phyloP scores from a whole-genome alignment of 257 asterid species.

The Nyctanthes arbortristis region DNA sequence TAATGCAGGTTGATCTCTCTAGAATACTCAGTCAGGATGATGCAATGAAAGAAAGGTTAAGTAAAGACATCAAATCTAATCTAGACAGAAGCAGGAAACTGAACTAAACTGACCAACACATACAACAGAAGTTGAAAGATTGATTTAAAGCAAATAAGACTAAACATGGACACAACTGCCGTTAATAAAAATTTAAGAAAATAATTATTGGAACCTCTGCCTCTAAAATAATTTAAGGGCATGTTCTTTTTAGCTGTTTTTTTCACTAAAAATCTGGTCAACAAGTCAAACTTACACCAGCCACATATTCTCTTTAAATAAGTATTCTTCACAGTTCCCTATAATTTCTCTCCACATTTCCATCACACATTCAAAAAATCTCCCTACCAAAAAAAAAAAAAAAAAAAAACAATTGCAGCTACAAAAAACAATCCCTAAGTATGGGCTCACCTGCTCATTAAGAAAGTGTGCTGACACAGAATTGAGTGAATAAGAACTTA shows the following conservation, averaged over 20 bases:
- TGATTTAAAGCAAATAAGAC: slow-evolving; percentile 6
- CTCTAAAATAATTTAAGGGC: slow-evolving; percentile 4
- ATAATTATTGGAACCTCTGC: background rate
- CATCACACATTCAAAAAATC: too few relatives aligned
- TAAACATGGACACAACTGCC: slow-evolving; percentile 7
- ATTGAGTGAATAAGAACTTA: slow-evolving; percentile 93
- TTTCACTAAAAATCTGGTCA: too few relatives aligned
- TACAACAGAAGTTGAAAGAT: slow-evolving; percentile 1
- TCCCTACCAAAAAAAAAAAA: too few relatives aligned
- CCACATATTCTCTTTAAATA: too few relatives aligned
- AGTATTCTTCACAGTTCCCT: too few relatives aligned
- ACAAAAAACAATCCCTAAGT: slow-evolving; percentile 4
- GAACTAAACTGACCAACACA: background rate
- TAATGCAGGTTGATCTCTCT: background rate
- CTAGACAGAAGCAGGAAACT: background rate
- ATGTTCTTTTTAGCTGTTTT: too few relatives aligned
- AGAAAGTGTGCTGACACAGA: slow-evolving; percentile 98
- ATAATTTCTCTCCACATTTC: too few relatives aligned
- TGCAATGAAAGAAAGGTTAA: slow-evolving; percentile 17
- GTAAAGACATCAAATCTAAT: background rate
- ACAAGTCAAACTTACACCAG: too few relatives aligned
- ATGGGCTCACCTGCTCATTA: slow-evolving; percentile 76
- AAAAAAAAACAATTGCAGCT: too few relatives aligned
- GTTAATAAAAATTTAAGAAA: background rate
- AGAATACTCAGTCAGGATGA: slow-evolving; percentile 16